Evolutionary conservation across 2,329 filamentous ascomycete species (phyloP), one percentile per base, ranked within the genome.

Genomic region (Stagonosporopsis vannaccii): DNA sequence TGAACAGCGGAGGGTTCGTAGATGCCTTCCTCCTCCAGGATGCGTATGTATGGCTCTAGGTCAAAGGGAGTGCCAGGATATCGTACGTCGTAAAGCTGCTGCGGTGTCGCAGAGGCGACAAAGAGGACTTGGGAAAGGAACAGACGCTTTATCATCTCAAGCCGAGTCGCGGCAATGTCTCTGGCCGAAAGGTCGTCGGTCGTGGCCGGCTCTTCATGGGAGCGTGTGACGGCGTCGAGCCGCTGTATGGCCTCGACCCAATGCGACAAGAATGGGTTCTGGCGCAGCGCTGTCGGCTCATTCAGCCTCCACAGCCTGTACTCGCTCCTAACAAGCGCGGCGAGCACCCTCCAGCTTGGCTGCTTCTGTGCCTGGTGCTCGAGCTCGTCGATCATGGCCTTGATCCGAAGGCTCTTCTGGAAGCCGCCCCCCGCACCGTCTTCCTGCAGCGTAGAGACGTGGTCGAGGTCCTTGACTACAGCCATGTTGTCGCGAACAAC

Each of bases 211-310:
- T 9, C 26, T 19, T 20, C 17, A 6, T 48, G 25, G 25, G 35
- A 15, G 3, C 39, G 41, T 11, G 49, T 23, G 26, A n/a, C 39
- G 22, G 20, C 36, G 1, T 62, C 56, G 3, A 68, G 58, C 5
- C 63, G 51, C 51, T 69, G 63, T 4, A 76, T 51, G 1, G 70
- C 66, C 59, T 77, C 74, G 36, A 78, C 70, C 76, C 76, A 79
- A 45, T 78, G 75, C 4, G 70, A 67, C 19, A 79, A 64, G 56
- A 76, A 78, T 1, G 76, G 76, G 36, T 78, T 77, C 40, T 68
- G 55, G 26, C 66, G 60, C 6, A 78, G 61, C 15, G 69, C 63
- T 2, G 66, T 75, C 4, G 50, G 43, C 30, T 67, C 58, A 36
- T 74, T 71, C 56, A 74, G 48, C 13, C 52, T 52, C 66, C 68